Evolutionary conservation across 805 yeast species (phyloP).

Genomic region (Sungouiozyma intestinalis): DNA sequence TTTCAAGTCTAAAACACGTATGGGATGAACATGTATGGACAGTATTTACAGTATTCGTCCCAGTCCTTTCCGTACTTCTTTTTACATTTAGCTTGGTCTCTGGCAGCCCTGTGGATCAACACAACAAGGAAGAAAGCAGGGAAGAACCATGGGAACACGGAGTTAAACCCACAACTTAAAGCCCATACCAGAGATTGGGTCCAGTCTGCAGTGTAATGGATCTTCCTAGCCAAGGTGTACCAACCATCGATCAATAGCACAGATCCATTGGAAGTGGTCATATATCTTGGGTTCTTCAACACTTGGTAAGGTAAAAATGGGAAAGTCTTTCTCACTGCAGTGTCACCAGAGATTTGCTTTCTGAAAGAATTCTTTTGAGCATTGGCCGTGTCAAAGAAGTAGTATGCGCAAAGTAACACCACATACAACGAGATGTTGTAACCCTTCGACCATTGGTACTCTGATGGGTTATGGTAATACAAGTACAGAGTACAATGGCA

Average conservation of each 20-base stretch:
- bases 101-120: constrained; percentile 74
- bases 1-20: constrained; percentile 45
- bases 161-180: constrained; percentile 72
- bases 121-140: constrained; percentile 84
- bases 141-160: constrained; percentile 94
- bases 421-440: constrained; percentile 51
- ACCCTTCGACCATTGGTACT: constrained; percentile 59
- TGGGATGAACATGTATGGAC: constrained; percentile 91
- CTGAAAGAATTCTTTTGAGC: constrained; percentile 94
- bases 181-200: constrained; percentile 87
- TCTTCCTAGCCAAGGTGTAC: constrained; percentile 87
- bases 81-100: constrained; percentile 80
- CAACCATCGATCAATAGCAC: constrained; percentile 85
- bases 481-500: constrained; percentile 85
- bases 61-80: constrained; percentile 91
- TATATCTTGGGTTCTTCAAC: constrained; percentile 72
- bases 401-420: constrained; percentile 61
- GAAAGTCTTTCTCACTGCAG: constrained; percentile 69
- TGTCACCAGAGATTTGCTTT: constrained; percentile 72
- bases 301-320: constrained; percentile 85
- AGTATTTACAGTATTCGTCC: constrained; percentile 72
- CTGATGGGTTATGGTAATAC: constrained; percentile 72
- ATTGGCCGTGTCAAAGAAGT: constrained; percentile 88
- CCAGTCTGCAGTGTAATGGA: constrained; percentile 92
- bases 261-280: constrained; percentile 78